These are phyloP conservation scores for Rhododendron williamsianum DNA, from an alignment of 148 eudicot genomes.

Conservation along the genomic window DNA sequence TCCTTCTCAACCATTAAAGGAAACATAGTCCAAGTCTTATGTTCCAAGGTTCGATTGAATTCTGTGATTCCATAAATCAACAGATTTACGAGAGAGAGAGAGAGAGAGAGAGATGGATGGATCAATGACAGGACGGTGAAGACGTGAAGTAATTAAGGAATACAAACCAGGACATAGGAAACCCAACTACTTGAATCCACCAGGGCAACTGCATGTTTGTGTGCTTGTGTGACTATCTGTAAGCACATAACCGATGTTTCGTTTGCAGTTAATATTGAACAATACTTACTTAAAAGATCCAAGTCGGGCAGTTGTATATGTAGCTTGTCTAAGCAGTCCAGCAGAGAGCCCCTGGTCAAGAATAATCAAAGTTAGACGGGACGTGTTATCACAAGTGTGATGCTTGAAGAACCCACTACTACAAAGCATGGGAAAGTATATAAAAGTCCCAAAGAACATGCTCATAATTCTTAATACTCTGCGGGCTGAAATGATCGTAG, in stretches of 20 bases:
- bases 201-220: neutral
- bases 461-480: neutral
- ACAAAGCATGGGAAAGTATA: neutral
- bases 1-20: neutral
- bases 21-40: neutral
- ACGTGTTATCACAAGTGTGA: neutral
- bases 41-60: neutral
- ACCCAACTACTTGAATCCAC: neutral
- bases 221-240: neutral
- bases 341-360: conserved; percentile 71
- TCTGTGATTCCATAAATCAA: neutral
- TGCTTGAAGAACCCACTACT: neutral
- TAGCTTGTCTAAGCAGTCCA: conserved; percentile 93
- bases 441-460: neutral
- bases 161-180: neutral
- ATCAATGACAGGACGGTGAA: neutral
- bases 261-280: neutral
- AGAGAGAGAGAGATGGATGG: neutral
- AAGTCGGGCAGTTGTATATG: conserved; percentile 92
- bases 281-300: conserved; percentile 71
- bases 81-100: neutral
- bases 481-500: neutral
- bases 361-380: neutral
- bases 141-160: neutral
- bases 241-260: neutral